Conservation (phyloP, 192 early-diverging fungal species). For the Gaertneriomyces semiglobifer region DNA sequence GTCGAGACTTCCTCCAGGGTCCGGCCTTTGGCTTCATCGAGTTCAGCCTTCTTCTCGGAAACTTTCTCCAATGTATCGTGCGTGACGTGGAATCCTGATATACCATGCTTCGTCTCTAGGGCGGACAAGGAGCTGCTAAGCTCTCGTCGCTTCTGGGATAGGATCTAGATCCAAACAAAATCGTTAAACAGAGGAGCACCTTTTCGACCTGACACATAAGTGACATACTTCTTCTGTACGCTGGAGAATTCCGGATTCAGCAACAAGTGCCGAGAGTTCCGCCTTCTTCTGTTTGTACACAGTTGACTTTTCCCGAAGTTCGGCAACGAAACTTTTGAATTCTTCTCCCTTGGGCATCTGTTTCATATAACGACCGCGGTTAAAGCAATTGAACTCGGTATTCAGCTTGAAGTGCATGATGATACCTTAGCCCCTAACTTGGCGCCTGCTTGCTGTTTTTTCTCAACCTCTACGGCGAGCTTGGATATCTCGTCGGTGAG, state of each 20-base stretch:
- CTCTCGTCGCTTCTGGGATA: constrained; percentile 24
- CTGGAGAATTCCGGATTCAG: constrained; percentile 54
- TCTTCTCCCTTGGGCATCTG: constrained; percentile 63
- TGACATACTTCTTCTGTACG: constrained; percentile 51
- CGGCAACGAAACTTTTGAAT: constrained; percentile 58
- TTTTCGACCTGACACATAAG: neutral
- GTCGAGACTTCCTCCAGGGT: constrained; percentile 52
- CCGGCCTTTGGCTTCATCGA: constrained; percentile 55
- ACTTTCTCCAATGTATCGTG: constrained; percentile 53
- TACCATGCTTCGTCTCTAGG: constrained; percentile 42
- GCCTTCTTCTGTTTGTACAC: constrained; percentile 55
- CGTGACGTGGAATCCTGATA: constrained; percentile 40
- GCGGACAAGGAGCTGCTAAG: constrained; percentile 29
- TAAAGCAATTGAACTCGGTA: neutral
- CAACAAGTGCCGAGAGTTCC: constrained; percentile 48
- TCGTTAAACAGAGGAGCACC: neutral
- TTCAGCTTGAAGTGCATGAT: neutral
- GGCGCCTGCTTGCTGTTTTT: constrained; percentile 37
- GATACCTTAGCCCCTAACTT: constrained; percentile 36
- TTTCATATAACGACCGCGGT: too few species aligned
- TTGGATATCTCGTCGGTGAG: constrained; percentile 40
- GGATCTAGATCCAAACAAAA: constrained; percentile 25
- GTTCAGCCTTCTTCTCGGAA: constrained; percentile 55
- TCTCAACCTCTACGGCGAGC: constrained; percentile 37
- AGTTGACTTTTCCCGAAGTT: constrained; percentile 57